Conservation (phyloP, 495 filamentous ascomycete species). For the Antarctomyces pellizariae region DNA sequence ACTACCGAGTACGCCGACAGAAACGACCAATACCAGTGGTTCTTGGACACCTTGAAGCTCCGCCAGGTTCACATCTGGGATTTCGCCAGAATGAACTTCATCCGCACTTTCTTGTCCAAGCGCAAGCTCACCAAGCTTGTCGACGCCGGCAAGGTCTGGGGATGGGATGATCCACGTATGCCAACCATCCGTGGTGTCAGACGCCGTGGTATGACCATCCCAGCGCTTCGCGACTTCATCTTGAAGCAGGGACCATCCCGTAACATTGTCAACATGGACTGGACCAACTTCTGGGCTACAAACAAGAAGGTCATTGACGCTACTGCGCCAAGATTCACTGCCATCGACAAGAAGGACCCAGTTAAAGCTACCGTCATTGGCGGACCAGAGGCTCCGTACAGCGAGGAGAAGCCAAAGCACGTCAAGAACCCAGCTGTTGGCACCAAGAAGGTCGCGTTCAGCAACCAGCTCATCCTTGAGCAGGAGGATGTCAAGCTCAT, state of each 20-base stretch:
- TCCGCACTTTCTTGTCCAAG: constrained; percentile 76
- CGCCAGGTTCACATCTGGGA: constrained; percentile 91
- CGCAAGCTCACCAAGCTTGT: constrained; percentile 90
- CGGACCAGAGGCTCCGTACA: constrained; percentile 30
- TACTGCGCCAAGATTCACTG: constrained; percentile 49
- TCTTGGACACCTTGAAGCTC: constrained; percentile 64
- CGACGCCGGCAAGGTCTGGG: constrained; percentile 59
- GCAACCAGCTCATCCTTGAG: constrained; percentile 40
- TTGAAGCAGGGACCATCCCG: constrained; percentile 61
- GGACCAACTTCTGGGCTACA: constrained; percentile 60
- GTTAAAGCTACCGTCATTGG: constrained; percentile 39
- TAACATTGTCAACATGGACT: constrained; percentile 60
- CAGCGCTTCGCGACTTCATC: constrained; percentile 58
- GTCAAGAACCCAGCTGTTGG: constrained; percentile 51
- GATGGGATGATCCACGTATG: constrained; percentile 69
- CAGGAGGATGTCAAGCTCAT: constrained; percentile 55
- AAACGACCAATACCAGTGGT: constrained; percentile 95
- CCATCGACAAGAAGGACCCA: constrained; percentile 30
- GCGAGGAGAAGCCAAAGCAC: constrained; percentile 49
- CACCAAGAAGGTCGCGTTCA: constrained; percentile 52
- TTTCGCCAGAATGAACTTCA: constrained; percentile 91
- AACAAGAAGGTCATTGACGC: constrained; percentile 79
- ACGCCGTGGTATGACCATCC: constrained; percentile 57
- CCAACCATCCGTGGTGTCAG: constrained; percentile 61
- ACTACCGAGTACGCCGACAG: constrained; percentile 96